Evolutionary conservation across 2,329 filamentous ascomycete species (phyloP).

Genomic region (Metarhizium guizhouense): DNA sequence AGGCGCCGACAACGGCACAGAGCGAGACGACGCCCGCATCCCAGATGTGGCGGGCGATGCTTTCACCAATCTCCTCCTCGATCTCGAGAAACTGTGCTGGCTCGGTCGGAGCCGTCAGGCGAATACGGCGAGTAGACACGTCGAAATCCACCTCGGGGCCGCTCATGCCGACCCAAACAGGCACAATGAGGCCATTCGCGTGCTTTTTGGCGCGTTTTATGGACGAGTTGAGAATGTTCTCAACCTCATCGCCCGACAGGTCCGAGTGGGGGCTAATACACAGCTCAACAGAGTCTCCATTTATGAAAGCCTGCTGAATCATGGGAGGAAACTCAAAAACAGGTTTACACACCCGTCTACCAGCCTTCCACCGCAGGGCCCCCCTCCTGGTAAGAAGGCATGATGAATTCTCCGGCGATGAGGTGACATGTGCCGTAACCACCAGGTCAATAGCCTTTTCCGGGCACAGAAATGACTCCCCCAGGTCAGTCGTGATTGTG

Average conservation of each 20-base stretch:
- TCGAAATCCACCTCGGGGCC: slow-evolving; percentile 13
- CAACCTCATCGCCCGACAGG: slow-evolving; percentile 17
- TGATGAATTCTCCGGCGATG: slow-evolving; percentile 11
- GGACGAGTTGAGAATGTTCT: slow-evolving; percentile 17
- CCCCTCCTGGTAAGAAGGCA: slow-evolving; percentile 17
- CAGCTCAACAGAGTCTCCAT: slow-evolving; percentile 17
- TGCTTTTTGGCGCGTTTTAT: slow-evolving; percentile 11
- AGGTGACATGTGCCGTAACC: slow-evolving; percentile 21
- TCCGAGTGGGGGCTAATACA: slow-evolving; percentile 17
- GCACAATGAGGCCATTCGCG: slow-evolving; percentile 31
- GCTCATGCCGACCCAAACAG: slow-evolving; percentile 30
- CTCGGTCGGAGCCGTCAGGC: slow-evolving; percentile 14
- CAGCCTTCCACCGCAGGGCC: slow-evolving; percentile 21
- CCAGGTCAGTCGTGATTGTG: slow-evolving; percentile 48
- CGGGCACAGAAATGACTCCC: slow-evolving; percentile 44
- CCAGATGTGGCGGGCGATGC: slow-evolving; percentile 52
- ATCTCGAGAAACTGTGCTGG: slow-evolving; percentile 27
- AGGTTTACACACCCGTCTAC: slow-evolving; percentile 32
- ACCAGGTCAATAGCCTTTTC: slow-evolving; percentile 34
- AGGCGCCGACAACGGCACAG: slow-evolving; percentile 21
- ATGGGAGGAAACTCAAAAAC: slow-evolving; percentile 17
- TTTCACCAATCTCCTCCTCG: slow-evolving; percentile 50
- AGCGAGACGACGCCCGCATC: slow-evolving; percentile 43
- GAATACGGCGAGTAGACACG: slow-evolving; percentile 20
- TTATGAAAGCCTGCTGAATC: slow-evolving; percentile 16